phyloP scores from a whole-genome alignment of 2,329 filamentous ascomycete genomes.

The Podosphaera fusca region DNA sequence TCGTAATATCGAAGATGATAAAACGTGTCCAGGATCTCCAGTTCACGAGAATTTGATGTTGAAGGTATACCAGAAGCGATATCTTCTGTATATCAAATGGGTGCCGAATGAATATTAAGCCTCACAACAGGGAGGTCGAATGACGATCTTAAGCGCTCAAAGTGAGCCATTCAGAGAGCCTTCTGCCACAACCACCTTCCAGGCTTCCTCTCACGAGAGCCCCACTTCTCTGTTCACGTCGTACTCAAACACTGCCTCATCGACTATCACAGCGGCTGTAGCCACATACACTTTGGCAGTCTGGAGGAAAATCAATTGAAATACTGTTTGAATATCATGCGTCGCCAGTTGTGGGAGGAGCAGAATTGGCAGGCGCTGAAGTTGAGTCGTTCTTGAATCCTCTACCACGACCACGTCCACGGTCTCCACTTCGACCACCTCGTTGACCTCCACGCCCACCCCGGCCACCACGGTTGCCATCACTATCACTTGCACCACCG shows the following conservation, averaged over 20 bases:
- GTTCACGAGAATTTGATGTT: too few relatives aligned
- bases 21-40: too few relatives aligned
- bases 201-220: too few relatives aligned
- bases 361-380: background rate
- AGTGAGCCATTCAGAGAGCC: too few relatives aligned
- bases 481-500: constrained; percentile 56
- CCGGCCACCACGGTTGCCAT: constrained; percentile 30
- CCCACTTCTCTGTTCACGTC: too few relatives aligned
- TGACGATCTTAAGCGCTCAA: too few relatives aligned
- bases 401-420: constrained; percentile 32
- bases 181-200: too few relatives aligned
- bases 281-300: background rate
- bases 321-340: background rate
- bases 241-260: background rate
- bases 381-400: constrained; percentile 25
- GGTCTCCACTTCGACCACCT: constrained; percentile 28
- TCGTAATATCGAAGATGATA: too few relatives aligned
- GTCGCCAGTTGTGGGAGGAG: background rate
- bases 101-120: too few relatives aligned
- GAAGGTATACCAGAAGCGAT: too few relatives aligned
- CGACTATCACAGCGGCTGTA: background rate
- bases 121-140: too few relatives aligned
- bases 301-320: background rate
- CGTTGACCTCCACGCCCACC: constrained; percentile 34
- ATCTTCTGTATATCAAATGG: too few relatives aligned